Evolutionary conservation across 106 monocot genomes (phyloP).

Genomic region (Allium sativum): DNA sequence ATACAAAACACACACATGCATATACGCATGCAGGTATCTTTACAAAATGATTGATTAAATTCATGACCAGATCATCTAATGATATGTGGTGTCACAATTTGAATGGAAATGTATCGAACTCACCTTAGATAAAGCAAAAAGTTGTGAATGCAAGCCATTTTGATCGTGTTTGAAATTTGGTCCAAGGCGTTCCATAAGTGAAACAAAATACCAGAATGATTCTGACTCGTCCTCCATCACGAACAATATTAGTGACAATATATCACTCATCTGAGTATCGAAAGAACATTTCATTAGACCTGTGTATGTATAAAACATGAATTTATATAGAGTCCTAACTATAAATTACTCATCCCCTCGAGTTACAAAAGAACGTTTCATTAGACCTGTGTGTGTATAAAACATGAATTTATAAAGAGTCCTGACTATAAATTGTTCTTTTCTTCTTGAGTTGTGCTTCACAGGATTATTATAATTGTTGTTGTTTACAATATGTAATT

Average conservation of each 20-base stretch:
- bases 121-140: slow-evolving; percentile 70
- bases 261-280: no score
- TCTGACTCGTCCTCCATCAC: slow-evolving; percentile 64
- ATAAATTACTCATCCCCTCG: slow-evolving; percentile 79
- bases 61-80: no score
- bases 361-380: not conserved
- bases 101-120: not conserved
- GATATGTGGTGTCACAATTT: no score
- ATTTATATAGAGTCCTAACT: no score
- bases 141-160: slow-evolving; percentile 68
- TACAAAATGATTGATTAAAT: not conserved
- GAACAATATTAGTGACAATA: slow-evolving; percentile 60
- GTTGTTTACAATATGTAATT: no score
- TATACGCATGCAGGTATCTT: not conserved
- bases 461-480: no score
- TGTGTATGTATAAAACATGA: no score
- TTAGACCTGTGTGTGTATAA: no score
- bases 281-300: no score
- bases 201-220: slow-evolving; percentile 70
- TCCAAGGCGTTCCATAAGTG: slow-evolving; percentile 61
- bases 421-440: no score
- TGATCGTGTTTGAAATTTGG: slow-evolving; percentile 75
- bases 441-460: no score
- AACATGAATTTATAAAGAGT: no score
- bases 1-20: not conserved